Percentiles rank a stretch among this genome's conserved stretches.
Conservation (phyloP, 2,329 filamentous ascomycete genomes). For the Escovopsis sp. region DNA sequence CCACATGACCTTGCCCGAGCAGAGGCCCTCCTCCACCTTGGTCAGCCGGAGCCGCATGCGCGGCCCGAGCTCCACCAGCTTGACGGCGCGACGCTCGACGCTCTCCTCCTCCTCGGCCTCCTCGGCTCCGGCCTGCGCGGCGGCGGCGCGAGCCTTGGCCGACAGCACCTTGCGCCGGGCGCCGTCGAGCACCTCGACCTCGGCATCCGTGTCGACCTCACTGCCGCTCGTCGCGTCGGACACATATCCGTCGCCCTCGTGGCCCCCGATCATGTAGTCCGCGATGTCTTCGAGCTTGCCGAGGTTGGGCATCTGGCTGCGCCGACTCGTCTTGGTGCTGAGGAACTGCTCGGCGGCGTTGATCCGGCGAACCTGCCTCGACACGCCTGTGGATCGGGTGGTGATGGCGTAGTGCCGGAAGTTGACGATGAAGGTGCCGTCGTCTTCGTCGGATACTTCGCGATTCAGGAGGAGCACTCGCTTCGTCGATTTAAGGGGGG, state of each 20-base stretch:
- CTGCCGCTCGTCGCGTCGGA: constrained; percentile 77
- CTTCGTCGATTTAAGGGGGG: constrained; percentile 81
- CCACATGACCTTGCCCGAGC: constrained; percentile 87
- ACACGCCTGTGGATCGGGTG: constrained; percentile 71
- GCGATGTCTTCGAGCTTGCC: constrained; percentile 85
- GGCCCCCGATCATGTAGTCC: constrained; percentile 82
- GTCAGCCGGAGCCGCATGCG: constrained; percentile 78
- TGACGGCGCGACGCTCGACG: constrained; percentile 77
- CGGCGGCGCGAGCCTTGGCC: constrained; percentile 32
- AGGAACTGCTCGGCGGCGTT: constrained; percentile 74
- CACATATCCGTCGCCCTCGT: constrained; percentile 63
- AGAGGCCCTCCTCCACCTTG: constrained; percentile 92
- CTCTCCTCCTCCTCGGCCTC: constrained; percentile 34
- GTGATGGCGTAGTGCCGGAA: constrained; percentile 92
- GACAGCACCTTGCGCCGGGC: constrained; percentile 47
- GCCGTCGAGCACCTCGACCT: constrained; percentile 70
- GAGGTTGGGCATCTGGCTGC: constrained; percentile 67
- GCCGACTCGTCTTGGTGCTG: constrained; percentile 43
- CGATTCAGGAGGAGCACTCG: constrained; percentile 84
- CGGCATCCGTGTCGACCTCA: constrained; percentile 85
- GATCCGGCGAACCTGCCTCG: constrained; percentile 68
- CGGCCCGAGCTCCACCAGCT: constrained; percentile 82
- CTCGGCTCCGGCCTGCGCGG: constrained; percentile 24
- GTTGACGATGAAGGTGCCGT: constrained; percentile 67
- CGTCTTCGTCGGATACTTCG: constrained; percentile 44